Conservation (phyloP, 306 rosid species). For the Aeschynomene evenia region DNA sequence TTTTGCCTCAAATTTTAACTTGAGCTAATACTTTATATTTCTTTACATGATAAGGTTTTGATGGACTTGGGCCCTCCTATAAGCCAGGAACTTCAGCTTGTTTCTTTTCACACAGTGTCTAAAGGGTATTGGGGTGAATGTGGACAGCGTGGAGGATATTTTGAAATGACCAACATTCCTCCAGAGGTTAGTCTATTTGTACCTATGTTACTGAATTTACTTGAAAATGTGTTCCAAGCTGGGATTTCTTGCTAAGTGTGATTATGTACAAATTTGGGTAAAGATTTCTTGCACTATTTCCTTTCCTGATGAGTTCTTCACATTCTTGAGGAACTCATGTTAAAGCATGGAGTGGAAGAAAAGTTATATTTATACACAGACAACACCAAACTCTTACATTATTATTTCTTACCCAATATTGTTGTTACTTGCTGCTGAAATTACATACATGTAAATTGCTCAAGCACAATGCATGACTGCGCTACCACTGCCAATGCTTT, state of each 20-base stretch:
- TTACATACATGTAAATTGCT: slow-evolving; percentile 8
- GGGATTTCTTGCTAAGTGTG: slow-evolving; percentile 13
- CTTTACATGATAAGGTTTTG: slow-evolving; percentile 57
- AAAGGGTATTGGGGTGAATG: slow-evolving; percentile 99
- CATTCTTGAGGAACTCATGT: background rate
- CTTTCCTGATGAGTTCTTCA: background rate
- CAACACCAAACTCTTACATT: background rate
- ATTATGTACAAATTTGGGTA: background rate
- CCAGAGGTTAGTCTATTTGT: slow-evolving; percentile 65
- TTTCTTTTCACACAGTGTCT: slow-evolving; percentile 90
- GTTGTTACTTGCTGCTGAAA: slow-evolving; percentile 7
- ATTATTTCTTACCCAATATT: background rate
- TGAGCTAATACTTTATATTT: slow-evolving; percentile 12
- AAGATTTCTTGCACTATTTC: background rate
- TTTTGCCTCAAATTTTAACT: slow-evolving; percentile 21
- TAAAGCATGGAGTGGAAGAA: background rate
- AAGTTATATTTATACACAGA: background rate
- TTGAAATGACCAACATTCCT: slow-evolving; percentile 97
- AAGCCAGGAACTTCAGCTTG: slow-evolving; percentile 87
- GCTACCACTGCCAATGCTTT: slow-evolving; percentile 20
- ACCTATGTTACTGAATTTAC: slow-evolving; percentile 9
- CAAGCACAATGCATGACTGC: background rate
- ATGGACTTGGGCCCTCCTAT: slow-evolving; percentile 79
- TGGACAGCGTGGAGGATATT: slow-evolving; percentile 99
- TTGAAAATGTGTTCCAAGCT: slow-evolving; percentile 17